These are phyloP conservation scores for Oryza glaberrima DNA, from an alignment of 176 grass and related monocot genomes.

Conservation along the genomic window DNA sequence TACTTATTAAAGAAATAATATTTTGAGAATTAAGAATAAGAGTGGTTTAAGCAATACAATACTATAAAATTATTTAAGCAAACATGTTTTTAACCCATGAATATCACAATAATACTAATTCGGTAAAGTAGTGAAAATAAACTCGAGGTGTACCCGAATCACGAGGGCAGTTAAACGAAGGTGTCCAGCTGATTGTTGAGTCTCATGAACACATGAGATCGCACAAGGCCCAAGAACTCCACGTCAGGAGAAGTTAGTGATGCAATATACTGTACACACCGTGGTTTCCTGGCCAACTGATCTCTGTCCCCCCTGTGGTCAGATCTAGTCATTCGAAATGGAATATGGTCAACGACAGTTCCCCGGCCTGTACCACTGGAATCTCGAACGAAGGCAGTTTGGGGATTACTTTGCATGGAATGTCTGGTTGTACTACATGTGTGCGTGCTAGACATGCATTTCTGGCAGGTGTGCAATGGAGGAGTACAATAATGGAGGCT, in stretches of 20 bases:
- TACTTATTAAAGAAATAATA: too few species aligned
- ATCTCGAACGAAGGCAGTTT: slow-evolving; percentile 29
- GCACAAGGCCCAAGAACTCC: background rate
- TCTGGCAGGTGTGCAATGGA: background rate
- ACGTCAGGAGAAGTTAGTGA: background rate
- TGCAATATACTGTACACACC: background rate
- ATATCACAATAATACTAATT: too few species aligned
- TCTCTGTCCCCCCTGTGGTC: background rate
- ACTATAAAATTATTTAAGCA: too few species aligned
- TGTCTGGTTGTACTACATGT: slow-evolving; percentile 28
- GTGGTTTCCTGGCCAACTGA: background rate
- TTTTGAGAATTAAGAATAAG: too few species aligned
- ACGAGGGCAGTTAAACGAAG: background rate
- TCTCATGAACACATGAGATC: slow-evolving; percentile 9
- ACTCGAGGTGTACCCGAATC: too few species aligned
- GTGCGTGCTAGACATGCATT: background rate
- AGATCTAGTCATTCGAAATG: background rate
- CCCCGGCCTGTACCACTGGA: background rate
- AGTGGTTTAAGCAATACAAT: too few species aligned
- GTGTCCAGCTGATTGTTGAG: background rate
- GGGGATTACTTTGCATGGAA: slow-evolving; percentile 13
- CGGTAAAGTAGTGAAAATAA: too few species aligned
- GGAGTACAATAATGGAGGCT: slow-evolving; percentile 31
- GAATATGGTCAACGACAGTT: slow-evolving; percentile 31
- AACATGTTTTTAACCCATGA: too few species aligned